Conservation (phyloP, 306 rosid genomes). For the Albizia julibrissin region DNA sequence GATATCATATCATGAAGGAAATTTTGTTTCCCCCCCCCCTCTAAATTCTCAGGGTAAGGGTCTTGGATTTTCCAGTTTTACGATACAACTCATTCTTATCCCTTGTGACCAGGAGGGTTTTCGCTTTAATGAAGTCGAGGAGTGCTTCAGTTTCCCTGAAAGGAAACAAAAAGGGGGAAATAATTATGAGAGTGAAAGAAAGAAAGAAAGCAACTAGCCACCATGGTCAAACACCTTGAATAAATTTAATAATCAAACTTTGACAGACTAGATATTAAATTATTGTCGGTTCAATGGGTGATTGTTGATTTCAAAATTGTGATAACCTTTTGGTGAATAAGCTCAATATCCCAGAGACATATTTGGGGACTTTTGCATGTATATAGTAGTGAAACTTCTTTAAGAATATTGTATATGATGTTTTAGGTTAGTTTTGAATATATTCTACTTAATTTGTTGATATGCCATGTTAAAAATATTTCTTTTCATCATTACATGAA, state of each 20-base stretch:
- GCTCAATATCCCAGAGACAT: neutral
- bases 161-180: neutral
- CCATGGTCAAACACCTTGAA: neutral
- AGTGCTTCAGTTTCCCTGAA: neutral
- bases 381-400: neutral
- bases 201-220: neutral
- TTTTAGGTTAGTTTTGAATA: neutral
- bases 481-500: neutral
- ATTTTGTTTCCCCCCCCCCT: too few species aligned
- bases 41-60: neutral
- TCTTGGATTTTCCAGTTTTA: neutral
- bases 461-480: neutral
- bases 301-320: neutral
- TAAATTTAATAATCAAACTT: neutral
- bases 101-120: neutral
- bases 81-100: neutral
- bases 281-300: neutral
- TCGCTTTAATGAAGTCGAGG: neutral
- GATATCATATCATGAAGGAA: neutral
- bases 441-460: neutral
- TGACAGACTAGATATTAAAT: neutral
- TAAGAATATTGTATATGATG: neutral
- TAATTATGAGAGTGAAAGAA: neutral
- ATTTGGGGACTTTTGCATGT: neutral
- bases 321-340: neutral